Evolutionary conservation across 352 stramenopile genomes (phyloP), one percentile per base, ranked within the genome.

Genomic region (Thalassiosira mediterranea): DNA sequence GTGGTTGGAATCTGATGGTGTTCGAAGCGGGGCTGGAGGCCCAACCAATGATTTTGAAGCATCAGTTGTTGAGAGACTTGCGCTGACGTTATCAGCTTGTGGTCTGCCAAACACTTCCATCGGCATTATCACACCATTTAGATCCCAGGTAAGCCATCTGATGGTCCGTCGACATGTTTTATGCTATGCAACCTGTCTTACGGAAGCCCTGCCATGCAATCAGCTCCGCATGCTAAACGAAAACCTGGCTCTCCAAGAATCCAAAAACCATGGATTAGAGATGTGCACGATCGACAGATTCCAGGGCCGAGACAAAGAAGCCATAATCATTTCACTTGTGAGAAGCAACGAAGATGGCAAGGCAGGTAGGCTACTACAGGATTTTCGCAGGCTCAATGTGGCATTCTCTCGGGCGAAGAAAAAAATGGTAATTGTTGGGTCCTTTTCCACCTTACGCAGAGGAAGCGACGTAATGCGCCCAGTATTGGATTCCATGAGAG

Each of bases 71-170:
- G 23, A 79, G 59, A 67, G 56, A 34, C 67, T 89, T 62, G 57
- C 90, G 25, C 3, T 59, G 13, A 63, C 58, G 37, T 62, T 93
- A 17, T 37, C 84, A 7, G 44, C 19, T 13, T 88, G 75, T 53
- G 85, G 83, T 46, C 40, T 90, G 4, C 4, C 63, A 31, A 25
- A 60, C 3, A 76, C 69, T 13, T 75, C 70, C 15, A 83, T 93
- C 56, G 95, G 94, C 10, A 87, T 98, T 0, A 97, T 98, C 49
- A 96, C 93, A 58, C 96, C 96, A 4, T 98, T 98, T 80, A 89
- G 95, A 46, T 95, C 95, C 13, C 96, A 98, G 79, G 92, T 98
- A 7, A 72, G 88, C 31, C 42, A 2, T 37, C 64, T 66, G 17
- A 25, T 46, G 8, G 37, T 44, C 15, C 15, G 37, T 44, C 37